Evolutionary conservation across 2,329 filamentous ascomycete genomes (phyloP).

Genomic region (Neonectria punicea): DNA sequence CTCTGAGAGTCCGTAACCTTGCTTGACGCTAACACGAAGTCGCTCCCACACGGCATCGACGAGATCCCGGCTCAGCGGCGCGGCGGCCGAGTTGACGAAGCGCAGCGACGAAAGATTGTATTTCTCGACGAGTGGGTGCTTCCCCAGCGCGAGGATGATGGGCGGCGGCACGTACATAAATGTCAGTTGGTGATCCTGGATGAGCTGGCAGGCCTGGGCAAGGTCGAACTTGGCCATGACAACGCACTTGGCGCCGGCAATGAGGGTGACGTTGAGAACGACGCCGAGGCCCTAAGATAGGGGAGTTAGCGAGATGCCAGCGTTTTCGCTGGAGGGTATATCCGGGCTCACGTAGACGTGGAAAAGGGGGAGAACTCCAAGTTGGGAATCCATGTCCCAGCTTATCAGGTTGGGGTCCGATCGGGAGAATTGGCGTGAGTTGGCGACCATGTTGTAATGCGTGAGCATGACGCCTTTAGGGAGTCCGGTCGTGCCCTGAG

Average conservation of each 20-base stretch:
- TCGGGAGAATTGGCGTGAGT: slow-evolving; percentile 66
- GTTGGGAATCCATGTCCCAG: slow-evolving; percentile 74
- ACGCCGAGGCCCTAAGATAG: slow-evolving; percentile 46
- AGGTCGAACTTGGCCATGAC: slow-evolving; percentile 82
- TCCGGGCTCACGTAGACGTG: slow-evolving; percentile 80
- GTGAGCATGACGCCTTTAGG: slow-evolving; percentile 92
- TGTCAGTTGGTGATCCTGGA: slow-evolving; percentile 80
- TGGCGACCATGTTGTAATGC: slow-evolving; percentile 84
- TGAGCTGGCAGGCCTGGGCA: slow-evolving; percentile 78
- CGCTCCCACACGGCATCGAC: slow-evolving; percentile 79
- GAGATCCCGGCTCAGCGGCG: slow-evolving; percentile 83
- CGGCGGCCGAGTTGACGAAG: slow-evolving; percentile 89
- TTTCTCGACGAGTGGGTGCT: slow-evolving; percentile 79
- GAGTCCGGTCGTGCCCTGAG: slow-evolving; percentile 81
- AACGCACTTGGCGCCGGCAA: slow-evolving; percentile 77
- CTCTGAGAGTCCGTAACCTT: slow-evolving; percentile 92
- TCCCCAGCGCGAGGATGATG: slow-evolving; percentile 81
- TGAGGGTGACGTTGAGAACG: slow-evolving; percentile 43
- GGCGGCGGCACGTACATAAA: slow-evolving; percentile 88
- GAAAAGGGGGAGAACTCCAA: slow-evolving; percentile 89
- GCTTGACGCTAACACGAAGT: slow-evolving; percentile 84
- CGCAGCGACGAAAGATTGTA: slow-evolving; percentile 84
- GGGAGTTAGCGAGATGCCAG: background rate
- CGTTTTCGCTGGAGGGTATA: background rate
- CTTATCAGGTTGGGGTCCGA: slow-evolving; percentile 66